Evolutionary conservation across 352 stramenopile genomes (phyloP).

Genomic region (Phytopythium aichiense): DNA sequence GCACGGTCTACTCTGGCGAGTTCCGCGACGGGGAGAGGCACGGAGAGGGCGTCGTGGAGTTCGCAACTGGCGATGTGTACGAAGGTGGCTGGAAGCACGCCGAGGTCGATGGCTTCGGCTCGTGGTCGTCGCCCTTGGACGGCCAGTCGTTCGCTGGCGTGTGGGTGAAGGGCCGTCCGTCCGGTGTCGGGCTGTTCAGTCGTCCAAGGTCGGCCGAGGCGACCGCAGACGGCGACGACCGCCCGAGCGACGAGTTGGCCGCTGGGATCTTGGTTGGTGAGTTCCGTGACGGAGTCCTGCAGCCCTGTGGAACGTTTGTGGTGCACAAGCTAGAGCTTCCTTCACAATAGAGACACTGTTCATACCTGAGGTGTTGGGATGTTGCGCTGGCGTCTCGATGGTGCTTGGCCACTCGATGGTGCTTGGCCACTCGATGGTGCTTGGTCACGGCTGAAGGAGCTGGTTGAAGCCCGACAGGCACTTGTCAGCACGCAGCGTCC

Average conservation of each 20-base stretch:
- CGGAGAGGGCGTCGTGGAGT: constrained; percentile 54
- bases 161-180: constrained; percentile 52
- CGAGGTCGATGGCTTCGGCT: constrained; percentile 57
- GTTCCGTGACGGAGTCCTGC: constrained; percentile 42
- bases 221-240: constrained; percentile 12
- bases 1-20: constrained; percentile 48
- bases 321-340: constrained; percentile 36
- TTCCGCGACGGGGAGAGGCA: constrained; percentile 41
- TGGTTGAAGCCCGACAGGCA: background rate
- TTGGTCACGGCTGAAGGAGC: too few species aligned
- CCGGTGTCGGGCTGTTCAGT: constrained; percentile 51
- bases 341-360: constrained; percentile 11
- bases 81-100: constrained; percentile 60
- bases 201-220: constrained; percentile 19
- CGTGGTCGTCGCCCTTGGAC: constrained; percentile 43
- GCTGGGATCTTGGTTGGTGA: constrained; percentile 26
- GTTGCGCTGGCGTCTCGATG: too few species aligned
- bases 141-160: constrained; percentile 38
- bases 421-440: background rate
- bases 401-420: background rate
- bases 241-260: background rate
- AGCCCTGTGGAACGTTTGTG: constrained; percentile 37
- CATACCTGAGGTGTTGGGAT: background rate
- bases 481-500: background rate
- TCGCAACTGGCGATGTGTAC: constrained; percentile 57